phyloP scores from a whole-genome alignment of 106 monocot genomes.

The Allium sativum region DNA sequence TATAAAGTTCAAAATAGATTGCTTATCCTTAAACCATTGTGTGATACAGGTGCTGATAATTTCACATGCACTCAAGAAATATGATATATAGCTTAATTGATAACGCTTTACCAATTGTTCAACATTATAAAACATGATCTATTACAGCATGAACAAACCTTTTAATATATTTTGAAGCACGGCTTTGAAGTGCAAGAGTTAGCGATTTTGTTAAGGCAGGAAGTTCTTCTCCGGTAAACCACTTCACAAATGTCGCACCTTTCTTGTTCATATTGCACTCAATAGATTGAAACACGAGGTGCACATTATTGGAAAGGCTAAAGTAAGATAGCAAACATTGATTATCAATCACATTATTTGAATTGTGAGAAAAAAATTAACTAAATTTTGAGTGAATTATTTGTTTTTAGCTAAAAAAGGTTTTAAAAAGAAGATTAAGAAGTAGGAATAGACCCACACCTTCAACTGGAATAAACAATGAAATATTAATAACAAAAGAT shows the following conservation, averaged over 20 bases:
- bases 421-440: no score
- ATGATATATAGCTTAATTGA: no score
- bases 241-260: slow-evolving; percentile 1
- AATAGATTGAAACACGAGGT: slow-evolving; percentile 4
- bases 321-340: neutral
- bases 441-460: no score
- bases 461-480: no score
- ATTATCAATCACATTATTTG: neutral
- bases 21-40: no score
- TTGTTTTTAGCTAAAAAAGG: no score
- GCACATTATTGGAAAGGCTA: slow-evolving; percentile 11
- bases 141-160: slow-evolving; percentile 4
- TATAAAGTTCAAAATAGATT: no score
- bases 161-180: slow-evolving; percentile 12
- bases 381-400: neutral
- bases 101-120: neutral
- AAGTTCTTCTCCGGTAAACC: slow-evolving; percentile 19
- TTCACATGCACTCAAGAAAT: no score
- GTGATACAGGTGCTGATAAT: no score
- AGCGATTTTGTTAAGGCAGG: slow-evolving; percentile 7
- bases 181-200: slow-evolving; percentile 5
- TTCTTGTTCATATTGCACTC: slow-evolving; percentile 5
- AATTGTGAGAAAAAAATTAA: neutral
- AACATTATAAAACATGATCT: neutral
- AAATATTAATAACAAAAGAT: no score